Percentiles rank a stretch among this genome's conserved stretches.
Conservation (phyloP, 257 asterid genomes). For the Ilex asprella region DNA sequence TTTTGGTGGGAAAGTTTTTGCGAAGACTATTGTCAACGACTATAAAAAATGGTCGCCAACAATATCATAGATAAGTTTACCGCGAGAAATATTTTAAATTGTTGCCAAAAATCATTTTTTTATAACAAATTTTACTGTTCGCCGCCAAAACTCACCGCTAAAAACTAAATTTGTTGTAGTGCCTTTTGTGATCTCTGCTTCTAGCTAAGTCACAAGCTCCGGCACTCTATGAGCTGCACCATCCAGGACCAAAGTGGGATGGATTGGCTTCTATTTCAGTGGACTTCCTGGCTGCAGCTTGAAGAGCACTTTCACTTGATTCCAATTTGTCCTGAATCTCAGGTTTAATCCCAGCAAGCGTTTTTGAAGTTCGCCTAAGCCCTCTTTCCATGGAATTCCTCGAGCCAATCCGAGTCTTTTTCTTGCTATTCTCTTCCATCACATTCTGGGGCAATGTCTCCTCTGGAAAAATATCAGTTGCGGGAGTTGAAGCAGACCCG, state of each 20-base stretch:
- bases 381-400: slow-evolving; percentile 15
- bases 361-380: slow-evolving; percentile 22
- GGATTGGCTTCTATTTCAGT: slow-evolving; percentile 2
- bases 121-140: no score
- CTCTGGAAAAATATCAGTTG: slow-evolving; percentile 10
- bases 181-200: background rate
- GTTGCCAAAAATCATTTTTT: no score
- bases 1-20: no score
- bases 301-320: slow-evolving; percentile 21
- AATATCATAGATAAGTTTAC: no score
- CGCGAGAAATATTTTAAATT: no score
- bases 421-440: slow-evolving; percentile 4
- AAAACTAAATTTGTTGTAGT: no score
- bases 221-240: slow-evolving; percentile 9
- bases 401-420: background rate
- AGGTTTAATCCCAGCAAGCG: slow-evolving; percentile 24
- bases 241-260: background rate
- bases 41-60: no score
- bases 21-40: no score
- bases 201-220: slow-evolving; percentile 10
- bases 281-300: slow-evolving; percentile 13
- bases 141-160: no score
- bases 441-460: slow-evolving; percentile 22
- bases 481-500: slow-evolving; percentile 5
- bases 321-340: slow-evolving; percentile 18